A percentile compares a stretch with the other conserved stretches of the same genome.
phyloP scores from a whole-genome alignment of 345 rosid species.

The Boechera stricta region DNA sequence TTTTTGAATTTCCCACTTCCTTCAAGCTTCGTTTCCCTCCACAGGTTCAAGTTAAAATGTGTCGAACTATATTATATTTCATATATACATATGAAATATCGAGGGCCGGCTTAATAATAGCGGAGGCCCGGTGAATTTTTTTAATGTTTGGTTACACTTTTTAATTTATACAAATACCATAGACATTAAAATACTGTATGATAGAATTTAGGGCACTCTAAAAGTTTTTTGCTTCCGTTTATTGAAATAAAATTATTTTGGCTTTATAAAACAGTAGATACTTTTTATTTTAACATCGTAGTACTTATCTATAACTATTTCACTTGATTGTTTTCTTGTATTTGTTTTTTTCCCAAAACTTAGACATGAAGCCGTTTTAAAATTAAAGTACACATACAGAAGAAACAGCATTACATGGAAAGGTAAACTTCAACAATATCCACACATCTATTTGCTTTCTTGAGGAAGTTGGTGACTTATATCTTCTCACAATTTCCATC shows the following conservation, averaged over 20 bases:
- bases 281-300: background rate
- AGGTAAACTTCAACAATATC: background rate
- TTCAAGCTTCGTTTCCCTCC: constrained; percentile 51
- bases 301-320: background rate
- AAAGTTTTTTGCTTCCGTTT: background rate
- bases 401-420: background rate
- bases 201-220: constrained; percentile 17
- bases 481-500: background rate
- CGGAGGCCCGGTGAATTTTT: constrained; percentile 26
- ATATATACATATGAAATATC: constrained; percentile 30
- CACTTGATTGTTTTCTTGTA: constrained; percentile 13
- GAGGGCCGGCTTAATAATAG: constrained; percentile 39
- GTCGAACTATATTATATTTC: constrained; percentile 26
- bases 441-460: background rate
- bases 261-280: background rate
- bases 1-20: constrained; percentile 54
- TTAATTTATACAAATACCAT: background rate
- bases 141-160: constrained; percentile 16
- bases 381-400: background rate
- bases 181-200: constrained; percentile 2
- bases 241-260: background rate
- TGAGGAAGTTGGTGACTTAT: background rate
- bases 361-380: background rate
- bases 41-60: constrained; percentile 44
- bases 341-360: background rate